These are phyloP conservation scores for Coemansia sp. DNA, from an alignment of 192 early-diverging fungal genomes.

Conservation along the genomic window DNA sequence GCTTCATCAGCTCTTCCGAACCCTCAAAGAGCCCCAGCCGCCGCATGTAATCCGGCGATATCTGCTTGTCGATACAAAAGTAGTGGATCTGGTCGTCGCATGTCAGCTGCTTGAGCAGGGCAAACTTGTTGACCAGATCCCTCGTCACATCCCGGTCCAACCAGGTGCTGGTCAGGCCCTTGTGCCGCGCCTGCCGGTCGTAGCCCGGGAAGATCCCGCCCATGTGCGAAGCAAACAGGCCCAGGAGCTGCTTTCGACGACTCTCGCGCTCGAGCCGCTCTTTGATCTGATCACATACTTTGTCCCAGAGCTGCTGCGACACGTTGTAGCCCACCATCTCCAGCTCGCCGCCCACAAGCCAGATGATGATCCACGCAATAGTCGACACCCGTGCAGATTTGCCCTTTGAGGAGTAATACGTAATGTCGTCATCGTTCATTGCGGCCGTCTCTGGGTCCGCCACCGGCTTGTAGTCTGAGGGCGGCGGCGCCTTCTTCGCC, in stretches of 20 bases:
- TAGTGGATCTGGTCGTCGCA: constrained; percentile 47
- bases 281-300: constrained; percentile 41
- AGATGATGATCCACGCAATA: constrained; percentile 38
- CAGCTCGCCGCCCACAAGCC: constrained; percentile 49
- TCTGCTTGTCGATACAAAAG: constrained; percentile 40
- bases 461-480: constrained; percentile 45
- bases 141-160: constrained; percentile 45
- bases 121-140: constrained; percentile 49
- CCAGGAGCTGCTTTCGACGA: constrained; percentile 47
- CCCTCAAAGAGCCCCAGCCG: constrained; percentile 23
- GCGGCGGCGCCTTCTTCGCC: constrained; percentile 21
- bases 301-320: constrained; percentile 37
- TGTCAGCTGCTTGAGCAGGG: constrained; percentile 31
- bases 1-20: constrained; percentile 17
- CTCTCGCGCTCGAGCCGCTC: constrained; percentile 47
- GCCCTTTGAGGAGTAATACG: constrained; percentile 19
- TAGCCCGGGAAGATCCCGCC: constrained; percentile 46
- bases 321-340: constrained; percentile 51
- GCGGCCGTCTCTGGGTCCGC: constrained; percentile 35
- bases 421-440: constrained; percentile 24
- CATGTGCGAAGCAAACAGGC: constrained; percentile 48
- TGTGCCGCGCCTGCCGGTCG: constrained; percentile 38
- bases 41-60: constrained; percentile 28
- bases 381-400: constrained; percentile 11
- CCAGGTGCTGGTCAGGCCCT: constrained; percentile 40